Conservation (phyloP, 2,329 filamentous ascomycete genomes). For the Aspergillus costaricaensis region DNA sequence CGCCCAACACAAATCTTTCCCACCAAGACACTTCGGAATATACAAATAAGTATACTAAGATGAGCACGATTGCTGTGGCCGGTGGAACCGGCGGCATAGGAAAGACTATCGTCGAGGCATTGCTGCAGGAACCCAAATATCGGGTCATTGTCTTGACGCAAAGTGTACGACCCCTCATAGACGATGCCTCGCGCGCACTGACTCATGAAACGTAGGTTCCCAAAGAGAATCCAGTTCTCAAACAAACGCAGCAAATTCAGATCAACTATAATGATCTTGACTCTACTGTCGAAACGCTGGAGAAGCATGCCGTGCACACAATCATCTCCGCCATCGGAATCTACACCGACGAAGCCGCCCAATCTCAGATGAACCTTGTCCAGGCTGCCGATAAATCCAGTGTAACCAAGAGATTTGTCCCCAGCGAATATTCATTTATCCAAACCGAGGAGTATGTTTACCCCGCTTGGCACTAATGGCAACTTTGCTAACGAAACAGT, state of each 20-base stretch:
- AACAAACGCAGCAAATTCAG: slow-evolving; percentile 21
- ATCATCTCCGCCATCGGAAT: slow-evolving; percentile 48
- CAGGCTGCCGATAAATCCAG: slow-evolving; percentile 44
- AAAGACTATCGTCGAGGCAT: slow-evolving; percentile 49
- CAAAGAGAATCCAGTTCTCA: slow-evolving; percentile 9
- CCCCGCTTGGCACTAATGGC: neutral
- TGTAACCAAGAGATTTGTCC: slow-evolving; percentile 45
- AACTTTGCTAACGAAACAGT: slow-evolving; percentile 18
- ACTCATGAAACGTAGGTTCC: neutral
- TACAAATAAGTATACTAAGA: slow-evolving; percentile 17
- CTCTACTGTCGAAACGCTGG: slow-evolving; percentile 29
- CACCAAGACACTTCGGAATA: neutral
- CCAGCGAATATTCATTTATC: slow-evolving; percentile 46
- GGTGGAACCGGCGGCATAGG: slow-evolving; percentile 53
- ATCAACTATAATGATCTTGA: slow-evolving; percentile 39
- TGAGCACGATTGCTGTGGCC: slow-evolving; percentile 49
- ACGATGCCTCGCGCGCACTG: neutral
- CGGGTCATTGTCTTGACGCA: slow-evolving; percentile 47
- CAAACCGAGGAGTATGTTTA: slow-evolving; percentile 33
- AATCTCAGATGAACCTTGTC: slow-evolving; percentile 48
- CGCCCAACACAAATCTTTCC: neutral
- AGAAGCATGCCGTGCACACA: slow-evolving; percentile 46
- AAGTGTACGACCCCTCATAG: slow-evolving; percentile 32
- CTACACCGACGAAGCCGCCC: slow-evolving; percentile 28
- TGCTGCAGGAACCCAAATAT: slow-evolving; percentile 37